Base-by-base conservation (phyloP, 768 basidiomycete genomes). In the Lactarius hengduanensis region DNA sequence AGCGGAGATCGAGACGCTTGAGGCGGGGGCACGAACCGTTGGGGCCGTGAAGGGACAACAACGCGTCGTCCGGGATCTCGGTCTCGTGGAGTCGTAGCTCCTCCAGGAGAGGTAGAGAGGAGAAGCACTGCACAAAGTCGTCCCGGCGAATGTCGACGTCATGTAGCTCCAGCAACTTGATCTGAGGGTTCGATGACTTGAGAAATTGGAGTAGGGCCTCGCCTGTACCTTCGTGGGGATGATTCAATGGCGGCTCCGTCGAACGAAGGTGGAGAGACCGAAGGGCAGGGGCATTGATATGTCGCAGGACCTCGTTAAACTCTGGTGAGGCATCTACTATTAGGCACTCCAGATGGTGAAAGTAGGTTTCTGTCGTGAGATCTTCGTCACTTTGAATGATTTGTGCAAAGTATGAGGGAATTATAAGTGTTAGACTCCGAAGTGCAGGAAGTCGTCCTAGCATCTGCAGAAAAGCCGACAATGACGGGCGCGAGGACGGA, bases 21-120 rank as follows among this genome's bases (percentile, higher is more conserved):
- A 87, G 80, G 61, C 71, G 73, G 30, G 82, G 85, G 65, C 84
- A 87, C 16, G 79, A 70, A 15, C 79, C 80, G 7, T 62, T 70
- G 16, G 77, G 76, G 2, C 80, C 80, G 53, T 75, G 70, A 53
- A 86, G 71, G 36, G 74, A 69, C 36, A 71, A 66, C 11, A 87
- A 64, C 26, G 80, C 77, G 20, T 74, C 72, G 71, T 86, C 82
- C 36, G 82, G 74, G 65, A 89, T 82, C 55, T 86, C 85, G 64
- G 82, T 83, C 69, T 85, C 84, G 71, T 86, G 86, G 45, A 87
- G 75, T 61, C 80, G 80, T 20, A 88, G 76, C 61, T 82, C 80
- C 68, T 79, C 76, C 53, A 88, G 72, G 20, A 69, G 65, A 13
- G 80, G 78, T 20, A 85, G 74, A 26, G 74, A 64, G 20, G 65